These are phyloP conservation scores for Candida tetrigidarum DNA, from an alignment of 1,139 yeast species.

Conservation along the genomic window DNA sequence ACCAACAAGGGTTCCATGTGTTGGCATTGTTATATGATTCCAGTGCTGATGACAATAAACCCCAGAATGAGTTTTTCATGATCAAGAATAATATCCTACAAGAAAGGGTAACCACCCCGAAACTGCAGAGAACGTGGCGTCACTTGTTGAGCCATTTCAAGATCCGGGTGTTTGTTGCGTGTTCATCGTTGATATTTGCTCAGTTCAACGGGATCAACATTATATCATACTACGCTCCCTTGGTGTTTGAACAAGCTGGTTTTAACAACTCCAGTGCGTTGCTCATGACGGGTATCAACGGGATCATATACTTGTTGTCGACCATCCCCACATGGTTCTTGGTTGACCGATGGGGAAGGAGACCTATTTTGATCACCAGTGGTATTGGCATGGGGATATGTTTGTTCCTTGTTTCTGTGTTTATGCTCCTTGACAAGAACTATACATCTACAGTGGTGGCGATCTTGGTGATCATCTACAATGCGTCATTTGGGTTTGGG, in stretches of 20 bases:
- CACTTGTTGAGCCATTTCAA: conserved; percentile 45
- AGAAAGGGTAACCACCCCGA: conserved; percentile 47
- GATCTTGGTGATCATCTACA: conserved; percentile 50
- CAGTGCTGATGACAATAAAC: conserved; percentile 49
- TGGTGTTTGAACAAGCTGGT: conserved; percentile 59
- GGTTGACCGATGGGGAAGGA: conserved; percentile 64
- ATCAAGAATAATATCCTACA: conserved; percentile 78
- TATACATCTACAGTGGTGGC: conserved; percentile 53
- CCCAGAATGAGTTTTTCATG: conserved; percentile 61
- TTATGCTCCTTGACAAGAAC: conserved; percentile 39
- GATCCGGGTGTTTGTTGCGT: conserved; percentile 48
- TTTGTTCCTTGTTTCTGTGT: conserved; percentile 41
- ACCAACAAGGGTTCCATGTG: conserved; percentile 65
- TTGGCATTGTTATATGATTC: conserved; percentile 80
- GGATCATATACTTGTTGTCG: conserved; percentile 48
- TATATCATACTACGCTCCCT: conserved; percentile 58
- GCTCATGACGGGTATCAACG: conserved; percentile 57
- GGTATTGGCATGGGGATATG: conserved; percentile 52
- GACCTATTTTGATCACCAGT: conserved; percentile 54
- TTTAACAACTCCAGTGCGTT: conserved; percentile 52
- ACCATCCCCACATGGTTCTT: conserved; percentile 60
- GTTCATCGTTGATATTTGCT: conserved; percentile 56
- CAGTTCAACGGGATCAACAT: conserved; percentile 62
- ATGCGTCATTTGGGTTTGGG: conserved; percentile 57
- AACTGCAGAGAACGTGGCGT: conserved; percentile 47